Base-by-base conservation (phyloP, 2,329 filamentous ascomycete genomes). In the Stemphylium lycopersici region DNA sequence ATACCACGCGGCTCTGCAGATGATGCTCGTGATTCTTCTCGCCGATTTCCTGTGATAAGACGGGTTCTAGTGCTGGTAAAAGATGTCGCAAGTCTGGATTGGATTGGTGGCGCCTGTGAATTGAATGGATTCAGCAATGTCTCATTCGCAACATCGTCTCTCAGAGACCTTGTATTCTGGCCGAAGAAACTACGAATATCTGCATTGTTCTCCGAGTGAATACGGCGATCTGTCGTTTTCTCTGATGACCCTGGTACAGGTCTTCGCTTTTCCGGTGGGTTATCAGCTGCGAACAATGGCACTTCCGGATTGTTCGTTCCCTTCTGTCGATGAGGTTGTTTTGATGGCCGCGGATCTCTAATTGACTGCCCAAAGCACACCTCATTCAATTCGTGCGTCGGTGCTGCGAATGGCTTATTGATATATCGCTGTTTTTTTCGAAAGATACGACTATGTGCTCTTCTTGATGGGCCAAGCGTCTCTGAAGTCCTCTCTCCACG, bases 371-470 rank as follows among this genome's bases (percentile, higher is more conserved):
- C 58, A 22, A 70, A 66, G 61, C 66, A 69, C 7, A 45, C 55
- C 12, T 66, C 61, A n/a, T 59, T 41, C 4, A 37, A 37, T 10
- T 41, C 29, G 36, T 46, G 52, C 20, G 63, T 40, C 22, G 69
- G 71, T 22, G 63, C 61, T 4, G 67, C 55, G 45, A 73, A 75
- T 2, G 72, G 64, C 36, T 66, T 72, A 40, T 72, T 71, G 15
- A 56, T 43, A 16, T 38, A 16, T 7, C 36, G 7, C n/a, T 38
- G 45, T 18, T 40, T 55, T 4, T 54, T 60, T 2, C 31, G 39
- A 20, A 49, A 48, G 10, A 7, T 47, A 8, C 31, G 52, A 32
- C 33, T 47, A 40, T 43, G 20, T 29, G 51, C 15, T 10, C n/a
- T 36, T 36, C 16, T 22, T 3, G 33, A 33, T 40, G 39, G 6